Base-by-base conservation (phyloP, 192 early-diverging fungal genomes). In the Phlyctochytrium arcticum region DNA sequence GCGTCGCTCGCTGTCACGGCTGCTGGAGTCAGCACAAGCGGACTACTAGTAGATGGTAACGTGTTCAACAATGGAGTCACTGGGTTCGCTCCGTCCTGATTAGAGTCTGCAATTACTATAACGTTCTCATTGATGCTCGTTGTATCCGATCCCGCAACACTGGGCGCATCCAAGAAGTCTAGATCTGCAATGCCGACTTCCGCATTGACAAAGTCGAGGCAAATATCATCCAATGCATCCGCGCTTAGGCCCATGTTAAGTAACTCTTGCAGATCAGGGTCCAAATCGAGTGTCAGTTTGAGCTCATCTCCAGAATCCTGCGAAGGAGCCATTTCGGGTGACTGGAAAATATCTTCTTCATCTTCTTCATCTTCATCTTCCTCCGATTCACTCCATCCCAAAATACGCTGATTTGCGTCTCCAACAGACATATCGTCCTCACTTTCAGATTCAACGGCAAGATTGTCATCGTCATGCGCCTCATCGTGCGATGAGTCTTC, bases 351-450 rank as follows among this genome's bases (percentile, higher is more conserved):
- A 15, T 54, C 64, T 24, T 66, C 64, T 12, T 57, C 64, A 10
- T 68, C 66, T 24, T 58, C 64, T 10, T 58, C 66, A 36, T 65
- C 66, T 3, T 65, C 62, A n/a, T 68, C 66, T 21, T 68, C 66
- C 21, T 68, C 63, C 9, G 62, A 67, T 19, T 70, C 64, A 30
- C 64, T 66, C 64, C 64, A 66, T 46, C 64, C 64, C 19, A 66
- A 47, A 24, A 66, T 55, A 15, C 64, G 33, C 64, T 66, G 64
- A 5, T 66, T 54, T 53, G 30, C 8, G 29, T 53, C 50, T 17
- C 17, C 17, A 4, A 27, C 29, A 27, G 50, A 53, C 19, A 53
- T 4, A 17, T 26, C 3, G 19, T 53, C 50, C 0, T 53, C 50
- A 53, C 29, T 27, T 30, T 53, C 50, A 8, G 17, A 3, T 15